phyloP scores from a whole-genome alignment of 768 basidiomycete species.

The Hortiboletus flavorubellus region DNA sequence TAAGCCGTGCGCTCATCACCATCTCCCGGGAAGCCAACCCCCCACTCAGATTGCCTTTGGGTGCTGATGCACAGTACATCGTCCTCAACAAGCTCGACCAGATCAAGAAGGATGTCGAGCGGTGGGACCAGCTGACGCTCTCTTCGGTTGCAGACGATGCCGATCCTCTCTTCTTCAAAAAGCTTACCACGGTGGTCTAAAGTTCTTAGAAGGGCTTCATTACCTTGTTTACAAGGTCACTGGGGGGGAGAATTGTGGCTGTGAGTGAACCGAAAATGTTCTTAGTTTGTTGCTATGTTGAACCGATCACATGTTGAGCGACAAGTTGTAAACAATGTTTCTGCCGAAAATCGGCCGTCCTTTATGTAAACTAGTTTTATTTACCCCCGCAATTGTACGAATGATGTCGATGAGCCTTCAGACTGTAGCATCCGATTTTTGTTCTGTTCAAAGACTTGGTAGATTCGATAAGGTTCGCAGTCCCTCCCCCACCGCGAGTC shows the following conservation, averaged over 20 bases:
- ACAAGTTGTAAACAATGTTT: no score
- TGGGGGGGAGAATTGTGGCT: no score
- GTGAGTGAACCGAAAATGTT: no score
- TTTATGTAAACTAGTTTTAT: no score
- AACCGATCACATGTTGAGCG: no score
- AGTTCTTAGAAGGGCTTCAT: not conserved
- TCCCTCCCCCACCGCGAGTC: not conserved
- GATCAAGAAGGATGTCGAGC: constrained; percentile 15
- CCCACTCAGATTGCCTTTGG: constrained; percentile 21
- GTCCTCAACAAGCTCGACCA: constrained; percentile 15
- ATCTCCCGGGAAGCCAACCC: constrained; percentile 20
- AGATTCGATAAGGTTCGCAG: not conserved
- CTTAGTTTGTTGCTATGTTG: no score
- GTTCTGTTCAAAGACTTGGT: not conserved
- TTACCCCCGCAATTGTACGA: no score
- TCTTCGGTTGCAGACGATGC: constrained; percentile 22
- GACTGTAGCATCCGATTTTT: not conserved
- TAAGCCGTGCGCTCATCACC: constrained; percentile 13
- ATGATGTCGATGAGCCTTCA: not conserved
- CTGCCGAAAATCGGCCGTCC: no score
- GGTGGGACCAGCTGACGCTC: constrained; percentile 10
- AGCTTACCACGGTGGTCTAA: not conserved
- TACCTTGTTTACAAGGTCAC: no score
- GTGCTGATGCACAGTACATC: constrained; percentile 16
- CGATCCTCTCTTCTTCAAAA: constrained; percentile 15